phyloP scores from a whole-genome alignment of 2,329 filamentous ascomycete species.

The Paraphoma sp. region DNA sequence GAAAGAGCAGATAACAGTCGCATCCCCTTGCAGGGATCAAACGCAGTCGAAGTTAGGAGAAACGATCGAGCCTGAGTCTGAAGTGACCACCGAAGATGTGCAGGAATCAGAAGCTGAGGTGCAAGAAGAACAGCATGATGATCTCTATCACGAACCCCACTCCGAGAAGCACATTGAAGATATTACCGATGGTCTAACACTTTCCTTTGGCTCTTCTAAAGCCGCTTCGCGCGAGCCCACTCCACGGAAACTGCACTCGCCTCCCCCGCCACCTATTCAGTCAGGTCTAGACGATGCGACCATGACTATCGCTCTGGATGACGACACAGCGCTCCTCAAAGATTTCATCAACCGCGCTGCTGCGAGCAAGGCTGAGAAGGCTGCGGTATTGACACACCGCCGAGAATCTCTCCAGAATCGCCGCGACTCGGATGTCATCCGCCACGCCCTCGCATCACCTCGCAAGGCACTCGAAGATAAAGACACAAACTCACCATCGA shows the following conservation, averaged over 20 bases:
- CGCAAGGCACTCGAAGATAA: slow-evolving; percentile 54
- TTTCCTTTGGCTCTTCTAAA: slow-evolving; percentile 24
- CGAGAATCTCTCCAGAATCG: slow-evolving; percentile 54
- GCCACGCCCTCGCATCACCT: slow-evolving; percentile 55
- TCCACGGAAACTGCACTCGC: slow-evolving; percentile 35
- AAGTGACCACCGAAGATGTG: background rate
- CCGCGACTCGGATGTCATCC: slow-evolving; percentile 55
- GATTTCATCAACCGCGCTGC: slow-evolving; percentile 58
- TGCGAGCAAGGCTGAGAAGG: slow-evolving; percentile 52
- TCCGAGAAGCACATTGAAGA: slow-evolving; percentile 12
- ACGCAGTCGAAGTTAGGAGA: background rate
- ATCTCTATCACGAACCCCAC: background rate
- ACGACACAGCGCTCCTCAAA: slow-evolving; percentile 58
- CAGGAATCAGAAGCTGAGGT: background rate
- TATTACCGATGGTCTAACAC: slow-evolving; percentile 41
- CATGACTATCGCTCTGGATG: slow-evolving; percentile 47
- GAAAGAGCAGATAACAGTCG: background rate
- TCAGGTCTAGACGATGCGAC: slow-evolving; percentile 36
- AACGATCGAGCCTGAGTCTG: background rate
- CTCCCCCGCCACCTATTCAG: slow-evolving; percentile 32
- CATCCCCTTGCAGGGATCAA: background rate
- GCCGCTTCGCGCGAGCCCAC: slow-evolving; percentile 16
- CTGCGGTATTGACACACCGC: slow-evolving; percentile 40
- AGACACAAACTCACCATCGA: slow-evolving; percentile 57
- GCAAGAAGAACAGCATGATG: background rate